Evolutionary conservation across 2,329 filamentous ascomycete species (phyloP).

Genomic region (Sporothrix curviconia): DNA sequence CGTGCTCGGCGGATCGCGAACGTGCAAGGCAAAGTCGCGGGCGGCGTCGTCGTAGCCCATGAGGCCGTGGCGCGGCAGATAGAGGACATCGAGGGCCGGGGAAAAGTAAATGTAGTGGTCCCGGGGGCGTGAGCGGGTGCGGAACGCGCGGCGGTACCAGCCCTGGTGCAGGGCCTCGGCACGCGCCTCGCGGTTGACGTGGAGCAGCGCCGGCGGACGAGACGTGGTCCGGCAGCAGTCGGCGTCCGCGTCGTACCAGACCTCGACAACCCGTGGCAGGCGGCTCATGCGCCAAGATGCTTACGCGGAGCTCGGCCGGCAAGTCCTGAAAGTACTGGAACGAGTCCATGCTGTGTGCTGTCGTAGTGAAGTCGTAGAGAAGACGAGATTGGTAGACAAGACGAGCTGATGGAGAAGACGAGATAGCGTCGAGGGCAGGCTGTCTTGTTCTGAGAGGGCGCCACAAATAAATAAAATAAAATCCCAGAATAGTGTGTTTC

Average conservation of each 20-base stretch:
- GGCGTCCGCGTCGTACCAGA: conserved; percentile 31
- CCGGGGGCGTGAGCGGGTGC: conserved; percentile 27
- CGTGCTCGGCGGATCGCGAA: conserved; percentile 28
- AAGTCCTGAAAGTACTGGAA: conserved; percentile 31
- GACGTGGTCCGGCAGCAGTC: conserved; percentile 34
- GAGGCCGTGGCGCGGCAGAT: conserved; percentile 33
- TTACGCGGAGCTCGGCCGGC: conserved; percentile 34
- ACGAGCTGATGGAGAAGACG: background rate
- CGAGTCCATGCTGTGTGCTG: background rate
- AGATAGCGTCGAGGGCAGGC: background rate
- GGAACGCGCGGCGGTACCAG: conserved; percentile 32
- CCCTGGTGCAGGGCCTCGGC: conserved; percentile 30
- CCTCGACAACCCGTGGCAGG: conserved; percentile 33
- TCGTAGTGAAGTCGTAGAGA: background rate
- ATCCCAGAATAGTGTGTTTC: too few relatives aligned
- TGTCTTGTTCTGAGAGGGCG: too few relatives aligned
- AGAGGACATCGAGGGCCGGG: conserved; percentile 31
- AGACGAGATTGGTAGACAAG: too few relatives aligned
- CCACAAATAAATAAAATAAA: background rate
- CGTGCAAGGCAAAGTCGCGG: conserved; percentile 34
- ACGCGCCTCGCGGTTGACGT: conserved; percentile 37
- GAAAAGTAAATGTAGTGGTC: conserved; percentile 32
- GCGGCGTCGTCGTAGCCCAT: conserved; percentile 37
- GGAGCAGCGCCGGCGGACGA: conserved; percentile 34
- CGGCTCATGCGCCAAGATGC: conserved; percentile 35